Conservation (phyloP, 768 basidiomycete species). For the Leucogyrophana mollusca region DNA sequence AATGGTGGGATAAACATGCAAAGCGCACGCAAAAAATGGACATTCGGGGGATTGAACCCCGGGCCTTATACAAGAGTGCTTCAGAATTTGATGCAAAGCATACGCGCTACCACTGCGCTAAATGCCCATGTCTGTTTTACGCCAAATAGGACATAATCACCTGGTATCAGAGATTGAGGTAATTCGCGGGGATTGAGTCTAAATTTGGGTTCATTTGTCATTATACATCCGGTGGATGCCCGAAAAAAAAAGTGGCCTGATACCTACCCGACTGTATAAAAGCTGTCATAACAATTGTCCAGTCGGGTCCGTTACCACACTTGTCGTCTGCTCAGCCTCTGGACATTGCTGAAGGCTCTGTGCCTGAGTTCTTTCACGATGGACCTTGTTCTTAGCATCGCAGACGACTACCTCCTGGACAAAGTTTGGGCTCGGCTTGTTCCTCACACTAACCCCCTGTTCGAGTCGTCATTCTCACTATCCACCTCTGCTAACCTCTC, state of each 20-base stretch:
- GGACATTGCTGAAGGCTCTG: neutral
- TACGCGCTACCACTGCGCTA: slow-evolving; percentile 42
- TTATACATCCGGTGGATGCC: slow-evolving; percentile 6
- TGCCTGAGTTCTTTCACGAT: slow-evolving; percentile 38
- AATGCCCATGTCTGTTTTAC: slow-evolving; percentile 15
- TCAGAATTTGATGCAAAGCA: slow-evolving; percentile 34
- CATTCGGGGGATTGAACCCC: slow-evolving; percentile 44
- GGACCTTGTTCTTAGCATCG: slow-evolving; percentile 78
- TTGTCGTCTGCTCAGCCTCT: neutral
- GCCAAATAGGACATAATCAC: too few relatives aligned
- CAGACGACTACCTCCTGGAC: slow-evolving; percentile 78
- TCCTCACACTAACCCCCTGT: slow-evolving; percentile 51
- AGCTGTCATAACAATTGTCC: slow-evolving; percentile 16
- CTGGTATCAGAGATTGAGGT: neutral
- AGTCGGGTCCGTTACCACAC: neutral
- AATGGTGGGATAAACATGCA: too few relatives aligned
- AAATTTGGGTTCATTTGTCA: slow-evolving; percentile 4
- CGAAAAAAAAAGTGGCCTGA: slow-evolving; percentile 32
- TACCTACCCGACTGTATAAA: slow-evolving; percentile 12
- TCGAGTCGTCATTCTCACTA: slow-evolving; percentile 28
- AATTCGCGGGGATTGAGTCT: neutral
- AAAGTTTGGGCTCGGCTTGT: slow-evolving; percentile 71
- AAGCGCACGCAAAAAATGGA: too few relatives aligned
- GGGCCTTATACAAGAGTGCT: slow-evolving; percentile 36
- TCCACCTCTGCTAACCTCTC: slow-evolving; percentile 38